Evolutionary conservation across 1,284 basidiomycete genomes (phyloP).

Genomic region (Cutaneotrichosporon sp.): DNA sequence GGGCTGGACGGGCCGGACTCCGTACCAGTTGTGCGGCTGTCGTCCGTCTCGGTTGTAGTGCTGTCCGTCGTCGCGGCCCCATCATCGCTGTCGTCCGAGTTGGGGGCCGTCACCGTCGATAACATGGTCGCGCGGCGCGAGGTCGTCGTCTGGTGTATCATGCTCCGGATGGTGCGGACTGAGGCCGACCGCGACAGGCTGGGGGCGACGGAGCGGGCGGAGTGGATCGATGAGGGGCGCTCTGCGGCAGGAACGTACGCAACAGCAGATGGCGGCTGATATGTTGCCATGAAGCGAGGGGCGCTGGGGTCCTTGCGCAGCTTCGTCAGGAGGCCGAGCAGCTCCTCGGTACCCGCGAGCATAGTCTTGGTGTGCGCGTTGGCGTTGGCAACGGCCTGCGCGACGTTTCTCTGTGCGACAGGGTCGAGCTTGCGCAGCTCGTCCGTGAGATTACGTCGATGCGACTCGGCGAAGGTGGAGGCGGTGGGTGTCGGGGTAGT

Average conservation of each 20-base stretch:
- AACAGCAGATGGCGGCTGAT: background rate
- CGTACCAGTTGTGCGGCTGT: background rate
- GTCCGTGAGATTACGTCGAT: background rate
- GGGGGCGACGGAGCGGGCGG: background rate
- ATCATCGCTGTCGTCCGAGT: background rate
- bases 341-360: background rate
- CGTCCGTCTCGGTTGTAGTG: background rate
- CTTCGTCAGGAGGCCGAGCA: background rate
- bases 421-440: background rate
- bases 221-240: background rate
- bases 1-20: background rate
- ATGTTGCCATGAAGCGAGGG: background rate
- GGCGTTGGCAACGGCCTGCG: background rate
- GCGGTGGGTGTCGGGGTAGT: background rate
- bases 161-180: slow-evolving; percentile 4
- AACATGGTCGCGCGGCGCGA: background rate
- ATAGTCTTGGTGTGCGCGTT: slow-evolving; percentile 1
- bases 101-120: background rate
- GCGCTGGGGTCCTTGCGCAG: background rate
- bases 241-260: background rate
- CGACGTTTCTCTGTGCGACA: background rate
- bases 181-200: background rate
- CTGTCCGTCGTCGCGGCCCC: background rate
- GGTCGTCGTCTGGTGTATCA: background rate
- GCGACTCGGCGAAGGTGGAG: background rate